phyloP scores from a whole-genome alignment of 805 yeast genomes.

The Candida dajiaensis region DNA sequence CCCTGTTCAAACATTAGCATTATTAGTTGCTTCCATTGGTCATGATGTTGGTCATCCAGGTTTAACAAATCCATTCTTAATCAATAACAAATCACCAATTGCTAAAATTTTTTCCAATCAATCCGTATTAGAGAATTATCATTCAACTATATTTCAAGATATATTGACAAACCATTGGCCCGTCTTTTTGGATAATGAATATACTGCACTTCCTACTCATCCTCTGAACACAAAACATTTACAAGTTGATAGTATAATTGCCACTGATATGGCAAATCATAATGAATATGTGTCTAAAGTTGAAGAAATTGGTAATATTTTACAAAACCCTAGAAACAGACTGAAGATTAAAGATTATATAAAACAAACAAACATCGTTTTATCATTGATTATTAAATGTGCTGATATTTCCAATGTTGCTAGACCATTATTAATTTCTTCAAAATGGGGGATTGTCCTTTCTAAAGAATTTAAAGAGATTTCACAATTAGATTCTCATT shows the following conservation, averaged over 20 bases:
- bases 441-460: constrained; percentile 83
- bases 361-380: constrained; percentile 38
- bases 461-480: constrained; percentile 74
- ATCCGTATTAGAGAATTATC: constrained; percentile 80
- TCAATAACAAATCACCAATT: constrained; percentile 53
- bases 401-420: constrained; percentile 96
- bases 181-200: constrained; percentile 18
- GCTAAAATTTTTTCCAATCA: constrained; percentile 54
- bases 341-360: constrained; percentile 10
- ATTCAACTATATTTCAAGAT: constrained; percentile 55
- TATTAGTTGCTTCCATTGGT: constrained; percentile 80
- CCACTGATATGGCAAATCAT: constrained; percentile 94
- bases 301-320: constrained; percentile 26
- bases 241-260: constrained; percentile 45
- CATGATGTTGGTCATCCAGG: constrained; percentile 98
- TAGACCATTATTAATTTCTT: constrained; percentile 66
- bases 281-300: constrained; percentile 59
- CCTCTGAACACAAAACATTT: constrained; percentile 21
- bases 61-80: constrained; percentile 72
- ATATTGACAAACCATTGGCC: constrained; percentile 52
- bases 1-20: constrained; percentile 46
- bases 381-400: constrained; percentile 76
- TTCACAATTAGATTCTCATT: constrained; percentile 40
- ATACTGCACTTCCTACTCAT: constrained; percentile 4
- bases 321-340: constrained; percentile 9